Conservation (phyloP, 208 protist species). For the Trypanosomatidae sp. region DNA sequence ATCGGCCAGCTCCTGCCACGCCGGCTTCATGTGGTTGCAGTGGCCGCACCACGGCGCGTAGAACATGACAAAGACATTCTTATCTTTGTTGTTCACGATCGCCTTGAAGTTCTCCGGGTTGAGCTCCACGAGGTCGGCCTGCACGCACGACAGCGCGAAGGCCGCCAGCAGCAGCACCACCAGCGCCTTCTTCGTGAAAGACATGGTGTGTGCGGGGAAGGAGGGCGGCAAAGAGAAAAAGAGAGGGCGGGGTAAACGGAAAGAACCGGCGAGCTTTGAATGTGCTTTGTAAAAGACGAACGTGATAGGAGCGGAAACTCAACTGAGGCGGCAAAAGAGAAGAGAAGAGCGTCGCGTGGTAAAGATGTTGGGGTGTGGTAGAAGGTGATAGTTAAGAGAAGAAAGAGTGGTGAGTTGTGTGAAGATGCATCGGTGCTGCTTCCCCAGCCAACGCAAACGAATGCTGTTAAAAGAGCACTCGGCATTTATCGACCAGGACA, state of each 20-base stretch:
- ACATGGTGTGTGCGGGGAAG: not conserved
- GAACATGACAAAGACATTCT: conserved; percentile 96
- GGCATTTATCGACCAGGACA: too few species aligned
- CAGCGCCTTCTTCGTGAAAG: conserved; percentile 5
- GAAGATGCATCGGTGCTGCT: too few species aligned
- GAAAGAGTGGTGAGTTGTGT: too few species aligned
- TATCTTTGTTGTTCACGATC: conserved; percentile 76
- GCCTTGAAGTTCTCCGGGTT: conserved; percentile 71
- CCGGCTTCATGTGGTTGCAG: conserved; percentile 93
- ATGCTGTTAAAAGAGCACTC: too few species aligned
- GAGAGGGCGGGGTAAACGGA: not conserved
- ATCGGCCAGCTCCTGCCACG: conserved; percentile 69
- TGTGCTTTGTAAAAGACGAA: too few species aligned
- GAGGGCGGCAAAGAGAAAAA: too few species aligned
- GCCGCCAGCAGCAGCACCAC: conserved; percentile 21
- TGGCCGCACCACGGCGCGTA: conserved; percentile 98
- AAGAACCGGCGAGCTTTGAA: not conserved
- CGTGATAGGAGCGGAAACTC: not conserved
- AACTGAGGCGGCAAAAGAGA: not conserved
- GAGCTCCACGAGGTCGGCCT: conserved; percentile 67
- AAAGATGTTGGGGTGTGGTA: too few species aligned
- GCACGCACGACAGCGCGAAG: conserved; percentile 15
- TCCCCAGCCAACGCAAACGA: too few species aligned
- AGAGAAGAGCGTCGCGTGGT: too few species aligned
- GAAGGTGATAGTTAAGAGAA: too few species aligned